Evolutionary conservation across 129 eudicot genomes (phyloP).

Genomic region (Artemisia annua): DNA sequence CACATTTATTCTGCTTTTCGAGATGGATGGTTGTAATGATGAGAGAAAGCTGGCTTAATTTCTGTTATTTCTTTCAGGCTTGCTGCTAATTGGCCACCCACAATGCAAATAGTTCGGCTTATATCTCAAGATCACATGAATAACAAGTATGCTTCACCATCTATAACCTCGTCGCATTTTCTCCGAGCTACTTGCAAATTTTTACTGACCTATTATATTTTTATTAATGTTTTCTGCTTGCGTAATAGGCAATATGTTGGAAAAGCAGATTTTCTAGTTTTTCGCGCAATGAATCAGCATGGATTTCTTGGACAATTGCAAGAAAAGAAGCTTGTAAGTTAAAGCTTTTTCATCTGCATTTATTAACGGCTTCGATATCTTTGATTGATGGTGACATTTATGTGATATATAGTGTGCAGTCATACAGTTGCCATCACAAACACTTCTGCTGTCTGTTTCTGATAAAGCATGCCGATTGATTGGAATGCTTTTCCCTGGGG

Average conservation of each 20-base stretch:
- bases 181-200: conserved; percentile 1
- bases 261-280: conserved; percentile 94
- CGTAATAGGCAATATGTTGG: conserved; percentile 88
- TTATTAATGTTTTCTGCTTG: not conserved
- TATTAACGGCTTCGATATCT: not conserved
- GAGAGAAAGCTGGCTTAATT: not conserved
- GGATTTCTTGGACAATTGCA: conserved; percentile 98
- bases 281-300: conserved; percentile 99
- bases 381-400: conserved; percentile 14
- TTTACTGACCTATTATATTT: not conserved
- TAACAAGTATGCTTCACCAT: conserved; percentile 68
- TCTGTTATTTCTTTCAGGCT: conserved; percentile 50
- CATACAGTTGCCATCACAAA: conserved; percentile 95
- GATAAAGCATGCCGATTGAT: conserved; percentile 93
- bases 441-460: conserved; percentile 83
- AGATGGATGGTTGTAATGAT: not conserved
- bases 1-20: not conserved
- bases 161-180: not conserved
- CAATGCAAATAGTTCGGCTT: conserved; percentile 97
- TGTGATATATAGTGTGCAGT: conserved; percentile 76
- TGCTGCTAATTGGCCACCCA: conserved; percentile 97
- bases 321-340: conserved; percentile 98
- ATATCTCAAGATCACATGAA: conserved; percentile 99
- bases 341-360: not conserved
- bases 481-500: conserved; percentile 99